Evolutionary conservation across 495 filamentous ascomycete genomes (phyloP), one percentile per base, ranked within the genome.

Genomic region (Penicillium coffeae): DNA sequence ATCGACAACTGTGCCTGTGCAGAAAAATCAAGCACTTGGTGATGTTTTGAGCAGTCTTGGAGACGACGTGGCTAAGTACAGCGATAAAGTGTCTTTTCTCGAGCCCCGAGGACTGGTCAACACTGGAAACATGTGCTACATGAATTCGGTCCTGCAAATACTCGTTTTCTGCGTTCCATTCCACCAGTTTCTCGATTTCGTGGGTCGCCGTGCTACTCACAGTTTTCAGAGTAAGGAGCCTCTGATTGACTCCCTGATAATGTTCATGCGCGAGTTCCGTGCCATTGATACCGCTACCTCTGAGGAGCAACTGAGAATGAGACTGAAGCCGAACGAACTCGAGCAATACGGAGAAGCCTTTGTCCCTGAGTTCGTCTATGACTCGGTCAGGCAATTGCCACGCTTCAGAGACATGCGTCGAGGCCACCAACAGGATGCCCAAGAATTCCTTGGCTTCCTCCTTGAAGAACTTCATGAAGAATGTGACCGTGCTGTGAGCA

Each of bases 101-200:
- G 89, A 97, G 64, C 93, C 93, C n/a, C 78, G 94, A 41, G 93
- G 93, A 3, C 79, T 98, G 56, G 85, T 96, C 38, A 98, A 98
- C 67, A 94, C 91, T 37, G 93, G 93, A 7, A 98, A 98, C 61
- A 93, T 97, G 90, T 98, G 93, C 70, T 98, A 96, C 73, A 97
- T 98, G 94, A 98, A 97, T 73, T 95, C 93, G 38, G 93, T 97
- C 63, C 74, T 98, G 42, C 93, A 98, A 83, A 86, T 93, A 59
- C 74, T 98, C 48, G 77, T 95, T 48, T 96, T 88, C 48, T 97
- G 91, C 66, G 77, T 87, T 54, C 94, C 93, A 14, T 97, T 98
- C 65, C 95, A 95, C 64, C 81, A 88, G 52, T 96, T 97, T 61
- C 70, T 98, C 46, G 90, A 97, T 60, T 84, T 88, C 63, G 80